Evolutionary conservation across 2,329 filamentous ascomycete genomes (phyloP).

Genomic region (Colletotrichum sp.): DNA sequence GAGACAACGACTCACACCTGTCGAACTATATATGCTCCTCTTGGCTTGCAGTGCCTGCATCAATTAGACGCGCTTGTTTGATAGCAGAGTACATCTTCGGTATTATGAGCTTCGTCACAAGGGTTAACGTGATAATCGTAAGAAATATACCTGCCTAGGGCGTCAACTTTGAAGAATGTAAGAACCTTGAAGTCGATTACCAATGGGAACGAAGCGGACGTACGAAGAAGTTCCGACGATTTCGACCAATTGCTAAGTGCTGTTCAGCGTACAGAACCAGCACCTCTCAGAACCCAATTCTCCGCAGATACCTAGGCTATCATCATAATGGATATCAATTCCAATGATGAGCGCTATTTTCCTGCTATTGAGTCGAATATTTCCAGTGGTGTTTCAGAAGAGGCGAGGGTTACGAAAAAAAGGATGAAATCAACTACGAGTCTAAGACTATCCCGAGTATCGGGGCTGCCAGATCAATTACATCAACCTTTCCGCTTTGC

Average conservation of each 20-base stretch:
- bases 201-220: not conserved
- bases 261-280: not conserved
- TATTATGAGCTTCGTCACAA: fast-evolving
- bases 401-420: not conserved
- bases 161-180: fast-evolving
- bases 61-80: not conserved
- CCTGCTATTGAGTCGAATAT: too few species aligned
- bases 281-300: fast-evolving
- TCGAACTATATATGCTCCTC: fast-evolving
- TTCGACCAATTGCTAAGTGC: not conserved
- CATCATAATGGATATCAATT: fast-evolving
- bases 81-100: fast-evolving
- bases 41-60: not conserved
- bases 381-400: not conserved
- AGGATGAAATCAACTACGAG: fast-evolving
- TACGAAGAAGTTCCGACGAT: not conserved
- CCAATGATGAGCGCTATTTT: not conserved
- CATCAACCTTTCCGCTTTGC: not conserved
- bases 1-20: not conserved
- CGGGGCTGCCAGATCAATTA: not conserved
- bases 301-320: fast-evolving
- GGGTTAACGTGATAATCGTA: fast-evolving
- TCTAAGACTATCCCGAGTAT: fast-evolving
- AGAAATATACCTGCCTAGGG: fast-evolving
- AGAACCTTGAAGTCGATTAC: fast-evolving